These are phyloP conservation scores for Xylaria sp. DNA, from an alignment of 2,329 filamentous ascomycete genomes.

Conservation along the genomic window DNA sequence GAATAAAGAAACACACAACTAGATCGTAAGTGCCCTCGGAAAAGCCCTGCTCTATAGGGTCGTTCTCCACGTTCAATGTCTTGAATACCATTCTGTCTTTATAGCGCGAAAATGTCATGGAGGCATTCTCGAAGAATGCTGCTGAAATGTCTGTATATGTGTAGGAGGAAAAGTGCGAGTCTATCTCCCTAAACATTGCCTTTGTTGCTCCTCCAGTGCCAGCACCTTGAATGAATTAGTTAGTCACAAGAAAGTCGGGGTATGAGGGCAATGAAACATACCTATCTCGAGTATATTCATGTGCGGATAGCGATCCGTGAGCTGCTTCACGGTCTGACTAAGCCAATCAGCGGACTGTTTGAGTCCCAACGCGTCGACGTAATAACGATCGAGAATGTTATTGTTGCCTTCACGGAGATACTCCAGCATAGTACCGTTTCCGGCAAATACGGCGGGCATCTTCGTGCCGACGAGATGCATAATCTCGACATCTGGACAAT, in stretches of 20 bases:
- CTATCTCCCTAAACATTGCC: constrained; percentile 1
- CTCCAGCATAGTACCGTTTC: constrained; percentile 38
- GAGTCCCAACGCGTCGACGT: constrained; percentile 20
- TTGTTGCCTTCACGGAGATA: constrained; percentile 28
- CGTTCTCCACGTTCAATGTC: constrained; percentile 5
- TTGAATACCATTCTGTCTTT: constrained; percentile 12
- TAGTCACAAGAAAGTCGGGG: background rate
- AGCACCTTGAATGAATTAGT: background rate
- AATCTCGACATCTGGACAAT: constrained; percentile 33
- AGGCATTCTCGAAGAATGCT: constrained; percentile 7
- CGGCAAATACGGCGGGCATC: constrained; percentile 33
- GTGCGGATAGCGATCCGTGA: constrained; percentile 31
- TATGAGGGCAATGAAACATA: background rate
- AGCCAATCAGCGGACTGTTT: constrained; percentile 12
- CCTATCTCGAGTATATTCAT: constrained; percentile 35
- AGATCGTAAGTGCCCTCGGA: background rate
- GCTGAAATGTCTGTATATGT: constrained; percentile 22
- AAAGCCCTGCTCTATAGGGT: background rate
- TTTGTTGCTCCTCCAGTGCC: constrained; percentile 12
- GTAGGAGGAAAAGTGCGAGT: background rate
- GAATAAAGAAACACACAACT: background rate
- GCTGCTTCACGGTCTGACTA: constrained; percentile 23
- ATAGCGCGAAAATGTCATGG: background rate
- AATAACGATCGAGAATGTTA: constrained; percentile 36
- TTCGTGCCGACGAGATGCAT: constrained; percentile 37